Evolutionary conservation across 2,329 filamentous ascomycete species (phyloP), one percentile per base, ranked within the genome.

Genomic region (Grosmannia penicillata): DNA sequence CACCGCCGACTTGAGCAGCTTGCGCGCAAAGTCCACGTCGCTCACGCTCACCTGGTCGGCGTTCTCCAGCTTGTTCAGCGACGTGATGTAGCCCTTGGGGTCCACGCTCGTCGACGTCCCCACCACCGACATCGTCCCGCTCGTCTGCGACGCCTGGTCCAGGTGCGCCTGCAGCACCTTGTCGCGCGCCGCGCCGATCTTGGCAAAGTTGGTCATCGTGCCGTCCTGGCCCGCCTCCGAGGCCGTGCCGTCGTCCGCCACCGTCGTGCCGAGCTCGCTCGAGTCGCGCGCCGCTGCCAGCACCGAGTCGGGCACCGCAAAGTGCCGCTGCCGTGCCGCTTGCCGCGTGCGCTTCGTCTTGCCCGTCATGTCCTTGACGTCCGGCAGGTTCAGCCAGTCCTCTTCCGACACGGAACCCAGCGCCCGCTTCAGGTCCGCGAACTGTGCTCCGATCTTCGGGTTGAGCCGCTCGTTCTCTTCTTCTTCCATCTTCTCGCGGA

Each of bases 401-500:
- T 98, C 89, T 55, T 96, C 89, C 31, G 83, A 82, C 22, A 98
- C 82, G 6, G 78, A 82, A 29, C 82, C 80, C 27, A 98, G 70
- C 6, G 84, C 85, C 52, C 93, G 75, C 61, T 98, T 98, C 37
- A 96, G 64, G 51, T 96, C 91, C 54, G 87, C 86, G 57, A 98
- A 98, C 58, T 98, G 91, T 49, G 95, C 84, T 54, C 93, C 84
- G 37, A 98, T 95, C 61, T 96, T 98, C 13, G 91, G 91, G 56
- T 98, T 96, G 57, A 94, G 89, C 49, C 81, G 78, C 64, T 98
- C 89, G 70, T 94, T 93, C 53, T 96, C 87, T 55, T 94, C 85
- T 57, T 72, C 76, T 66, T 98, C 89, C 63, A 83, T 73, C 56
- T 82, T 68, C 60, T 98, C 91, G 58, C 91, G 85, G 55, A 79